Base-by-base conservation (phyloP, 2,329 filamentous ascomycete species). In the Fulvia fulva region DNA sequence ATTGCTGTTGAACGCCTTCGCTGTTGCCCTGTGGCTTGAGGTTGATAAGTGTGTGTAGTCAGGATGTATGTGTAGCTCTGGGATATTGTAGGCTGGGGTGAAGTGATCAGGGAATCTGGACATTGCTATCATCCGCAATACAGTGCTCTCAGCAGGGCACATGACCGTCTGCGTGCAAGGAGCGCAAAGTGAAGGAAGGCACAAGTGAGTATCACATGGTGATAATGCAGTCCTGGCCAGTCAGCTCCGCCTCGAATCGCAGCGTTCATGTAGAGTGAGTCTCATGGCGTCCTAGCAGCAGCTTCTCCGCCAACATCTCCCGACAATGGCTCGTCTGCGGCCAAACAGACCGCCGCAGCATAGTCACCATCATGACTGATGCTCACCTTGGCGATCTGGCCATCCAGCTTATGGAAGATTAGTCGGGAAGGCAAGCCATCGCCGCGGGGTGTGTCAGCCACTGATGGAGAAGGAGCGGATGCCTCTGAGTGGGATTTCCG, bases 331-430 rank as follows among this genome's bases (percentile, higher is more conserved):
- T 67, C 64, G 14, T 61, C 59, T 5, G 72, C 70, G n/a, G 82
- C 84, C 32, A 90, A 63, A 63, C 87, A 89, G 0, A 87, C 79
- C 6, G 88, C 88, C 21, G 82, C 86, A 9, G 91, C 91, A 74
- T 91, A 96, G 7, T 90, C 87, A 1, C 84, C 87, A 73, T 97
- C 92, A 71, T 97, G 92, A 68, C 88, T 94, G 66, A 97, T 95
- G 59, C 88, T 93, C 46, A 96, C 71, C 67, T 83, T 79, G 14
- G 86, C 90, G 51, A 84, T 77, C 63, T 85, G 81, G n/a, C 75
- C 76, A 16, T 26, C 21, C 14, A 63, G 41, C 19, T 62, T 54
- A 16, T 55, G 56, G 26, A 54, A 53, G 23, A 26, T 37, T 7
- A 50, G 11, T 14, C 23, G 23, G n/a, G 47, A 50, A 19, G 26